Evolutionary conservation across 1,284 basidiomycete species (phyloP).

Genomic region (Ganoderma leucocontextum): DNA sequence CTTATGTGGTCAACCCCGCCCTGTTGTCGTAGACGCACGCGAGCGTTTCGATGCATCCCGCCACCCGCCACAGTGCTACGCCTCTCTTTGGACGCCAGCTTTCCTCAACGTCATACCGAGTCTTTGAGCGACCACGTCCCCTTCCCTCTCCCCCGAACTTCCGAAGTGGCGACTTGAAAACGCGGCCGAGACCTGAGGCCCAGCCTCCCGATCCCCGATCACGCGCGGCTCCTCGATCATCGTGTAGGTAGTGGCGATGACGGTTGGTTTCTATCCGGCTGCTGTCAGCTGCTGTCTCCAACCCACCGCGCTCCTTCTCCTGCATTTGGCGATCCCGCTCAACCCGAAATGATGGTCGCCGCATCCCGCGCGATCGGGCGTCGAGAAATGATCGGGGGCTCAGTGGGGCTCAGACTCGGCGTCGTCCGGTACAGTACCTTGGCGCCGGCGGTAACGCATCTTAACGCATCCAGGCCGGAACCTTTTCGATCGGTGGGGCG

Average conservation of each 20-base stretch:
- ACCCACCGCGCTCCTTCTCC: not conserved
- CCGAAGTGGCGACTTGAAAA: not conserved
- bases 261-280: not conserved
- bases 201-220: not conserved
- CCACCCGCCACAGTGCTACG: not conserved
- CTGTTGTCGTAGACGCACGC: not conserved
- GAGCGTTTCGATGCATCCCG: not conserved
- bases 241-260: not conserved
- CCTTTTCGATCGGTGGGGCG: not conserved
- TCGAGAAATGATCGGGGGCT: not conserved
- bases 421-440: not conserved
- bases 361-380: not conserved
- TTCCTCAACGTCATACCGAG: not conserved
- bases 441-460: not conserved
- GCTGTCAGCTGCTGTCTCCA: not conserved
- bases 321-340: conserved; percentile 4
- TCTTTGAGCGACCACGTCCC: not conserved
- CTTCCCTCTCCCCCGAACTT: not conserved
- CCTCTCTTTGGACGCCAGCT: not conserved
- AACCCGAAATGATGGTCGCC: not conserved
- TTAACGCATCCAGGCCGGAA: not conserved
- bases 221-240: not conserved
- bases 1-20: not conserved
- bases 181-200: not conserved
- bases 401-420: not conserved